phyloP scores from a whole-genome alignment of 139 green algal species.

The Chlamydomonas sp. region DNA sequence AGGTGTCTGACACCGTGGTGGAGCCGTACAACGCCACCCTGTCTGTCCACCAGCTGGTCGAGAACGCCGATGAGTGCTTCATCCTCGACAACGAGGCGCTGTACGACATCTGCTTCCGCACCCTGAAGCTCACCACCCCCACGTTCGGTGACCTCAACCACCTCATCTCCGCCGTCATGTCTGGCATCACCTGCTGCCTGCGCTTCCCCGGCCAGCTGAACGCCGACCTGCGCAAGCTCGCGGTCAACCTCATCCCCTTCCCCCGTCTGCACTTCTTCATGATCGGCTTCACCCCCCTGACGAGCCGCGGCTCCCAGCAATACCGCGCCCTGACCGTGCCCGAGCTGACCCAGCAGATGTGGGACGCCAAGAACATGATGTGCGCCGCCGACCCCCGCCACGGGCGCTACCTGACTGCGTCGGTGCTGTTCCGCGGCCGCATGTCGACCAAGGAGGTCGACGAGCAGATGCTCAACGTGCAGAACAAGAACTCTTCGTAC shows the following conservation, averaged over 20 bases:
- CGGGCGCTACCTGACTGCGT: slow-evolving; percentile 99
- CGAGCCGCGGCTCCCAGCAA: slow-evolving; percentile 48
- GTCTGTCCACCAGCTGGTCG: slow-evolving; percentile 97
- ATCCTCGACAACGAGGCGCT: slow-evolving; percentile 80
- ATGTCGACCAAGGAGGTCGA: slow-evolving; percentile 88
- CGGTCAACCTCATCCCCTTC: slow-evolving; percentile 99
- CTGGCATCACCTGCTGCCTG: slow-evolving; percentile 98
- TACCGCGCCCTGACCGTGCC: slow-evolving; percentile 91
- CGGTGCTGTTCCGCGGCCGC: slow-evolving; percentile 74
- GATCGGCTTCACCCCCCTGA: slow-evolving; percentile 92
- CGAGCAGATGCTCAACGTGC: slow-evolving; percentile 96
- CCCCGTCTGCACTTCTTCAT: slow-evolving; percentile 99
- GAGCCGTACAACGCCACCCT: slow-evolving; percentile 99
- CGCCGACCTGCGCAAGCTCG: slow-evolving; percentile 97
- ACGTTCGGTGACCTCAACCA: slow-evolving; percentile 96
- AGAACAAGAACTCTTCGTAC: slow-evolving; percentile 96
- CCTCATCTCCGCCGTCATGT: slow-evolving; percentile 98
- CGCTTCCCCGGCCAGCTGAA: slow-evolving; percentile 99
- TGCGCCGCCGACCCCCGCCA: slow-evolving; percentile 94
- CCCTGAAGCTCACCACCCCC: slow-evolving; percentile 89
- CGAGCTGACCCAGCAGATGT: slow-evolving; percentile 96
- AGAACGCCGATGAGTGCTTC: slow-evolving; percentile 97
- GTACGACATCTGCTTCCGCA: slow-evolving; percentile 97
- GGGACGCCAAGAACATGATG: slow-evolving; percentile 95
- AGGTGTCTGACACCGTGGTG: slow-evolving; percentile 99